A percentile compares a stretch with the other conserved stretches of the same genome.
These are phyloP conservation scores for Cercospora sp. DNA, from an alignment of 2,329 filamentous ascomycete species.

Conservation along the genomic window DNA sequence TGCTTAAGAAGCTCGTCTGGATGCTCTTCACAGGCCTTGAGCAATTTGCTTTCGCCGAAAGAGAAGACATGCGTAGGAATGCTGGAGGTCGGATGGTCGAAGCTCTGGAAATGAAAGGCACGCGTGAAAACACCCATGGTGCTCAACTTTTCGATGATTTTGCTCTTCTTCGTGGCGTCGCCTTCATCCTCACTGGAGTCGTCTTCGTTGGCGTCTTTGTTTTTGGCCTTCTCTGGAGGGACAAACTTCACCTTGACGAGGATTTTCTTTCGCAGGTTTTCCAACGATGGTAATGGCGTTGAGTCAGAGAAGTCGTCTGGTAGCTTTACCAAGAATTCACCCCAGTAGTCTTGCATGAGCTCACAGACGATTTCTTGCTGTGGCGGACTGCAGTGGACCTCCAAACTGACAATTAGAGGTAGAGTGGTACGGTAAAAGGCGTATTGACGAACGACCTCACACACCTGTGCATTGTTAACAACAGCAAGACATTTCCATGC, in stretches of 20 bases:
- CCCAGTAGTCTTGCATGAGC: conserved; percentile 91
- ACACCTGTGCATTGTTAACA: neutral
- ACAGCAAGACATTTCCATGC: conserved; percentile 35
- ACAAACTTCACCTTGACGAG: conserved; percentile 55
- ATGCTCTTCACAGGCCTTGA: conserved; percentile 64
- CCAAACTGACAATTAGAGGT: conserved; percentile 86
- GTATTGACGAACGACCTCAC: conserved; percentile 9
- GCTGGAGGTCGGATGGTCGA: conserved; percentile 61
- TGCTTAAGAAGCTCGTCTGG: conserved; percentile 69
- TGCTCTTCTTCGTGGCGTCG: conserved; percentile 45
- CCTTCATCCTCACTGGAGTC: conserved; percentile 45
- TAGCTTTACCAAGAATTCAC: conserved; percentile 67
- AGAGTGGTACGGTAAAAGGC: conserved; percentile 42
- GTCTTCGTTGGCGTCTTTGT: conserved; percentile 16
- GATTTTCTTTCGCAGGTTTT: conserved; percentile 75
- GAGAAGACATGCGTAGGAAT: conserved; percentile 66
- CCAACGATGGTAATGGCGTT: conserved; percentile 64
- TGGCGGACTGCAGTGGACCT: conserved; percentile 78
- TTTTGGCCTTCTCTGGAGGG: conserved; percentile 39
- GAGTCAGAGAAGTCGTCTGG: conserved; percentile 47
- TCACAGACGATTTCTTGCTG: conserved; percentile 87
- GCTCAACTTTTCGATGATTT: conserved; percentile 71
- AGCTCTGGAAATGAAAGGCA: conserved; percentile 75
- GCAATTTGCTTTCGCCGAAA: conserved; percentile 61
- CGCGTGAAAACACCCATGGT: conserved; percentile 81